Conservation (phyloP, 495 filamentous ascomycete species). For the Hypoxylon perforatum region DNA sequence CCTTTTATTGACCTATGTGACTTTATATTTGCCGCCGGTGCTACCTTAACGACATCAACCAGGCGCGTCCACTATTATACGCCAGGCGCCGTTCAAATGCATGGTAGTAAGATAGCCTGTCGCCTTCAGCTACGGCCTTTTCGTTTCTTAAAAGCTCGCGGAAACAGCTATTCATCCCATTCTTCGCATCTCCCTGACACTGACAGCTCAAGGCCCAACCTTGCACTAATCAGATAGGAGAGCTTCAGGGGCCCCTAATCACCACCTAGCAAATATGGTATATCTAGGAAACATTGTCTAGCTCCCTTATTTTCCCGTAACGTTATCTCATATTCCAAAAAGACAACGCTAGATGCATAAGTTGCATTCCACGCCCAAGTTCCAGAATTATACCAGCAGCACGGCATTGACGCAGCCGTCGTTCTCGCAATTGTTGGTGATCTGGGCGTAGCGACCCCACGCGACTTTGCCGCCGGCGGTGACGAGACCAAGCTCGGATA, state of each 20-base stretch:
- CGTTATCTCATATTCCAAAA: too few relatives aligned
- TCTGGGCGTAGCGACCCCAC: conserved; percentile 78
- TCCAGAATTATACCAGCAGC: conserved; percentile 49
- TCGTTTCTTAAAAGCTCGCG: too few relatives aligned
- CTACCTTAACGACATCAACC: neutral
- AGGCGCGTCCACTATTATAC: conserved; percentile 14
- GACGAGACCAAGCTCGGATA: conserved; percentile 90
- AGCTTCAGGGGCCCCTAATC: too few relatives aligned
- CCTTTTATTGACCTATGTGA: neutral
- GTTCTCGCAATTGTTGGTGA: conserved; percentile 77
- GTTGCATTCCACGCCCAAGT: neutral
- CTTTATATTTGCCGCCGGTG: too few relatives aligned
- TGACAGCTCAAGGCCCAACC: too few relatives aligned
- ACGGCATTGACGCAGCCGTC: conserved; percentile 60
- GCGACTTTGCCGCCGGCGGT: conserved; percentile 95
- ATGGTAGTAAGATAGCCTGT: neutral
- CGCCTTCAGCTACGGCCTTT: too few relatives aligned
- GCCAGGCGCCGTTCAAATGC: conserved; percentile 29
- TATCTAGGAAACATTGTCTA: too few relatives aligned
- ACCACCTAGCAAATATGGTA: too few relatives aligned
- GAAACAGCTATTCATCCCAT: neutral
- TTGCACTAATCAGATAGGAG: too few relatives aligned
- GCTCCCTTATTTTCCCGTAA: too few relatives aligned
- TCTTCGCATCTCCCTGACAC: neutral
- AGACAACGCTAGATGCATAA: neutral